A percentile compares a stretch with the other conserved stretches of the same genome.
Conservation (phyloP, 176 grass and related monocot genomes). For the Aegilops sharonensis region DNA sequence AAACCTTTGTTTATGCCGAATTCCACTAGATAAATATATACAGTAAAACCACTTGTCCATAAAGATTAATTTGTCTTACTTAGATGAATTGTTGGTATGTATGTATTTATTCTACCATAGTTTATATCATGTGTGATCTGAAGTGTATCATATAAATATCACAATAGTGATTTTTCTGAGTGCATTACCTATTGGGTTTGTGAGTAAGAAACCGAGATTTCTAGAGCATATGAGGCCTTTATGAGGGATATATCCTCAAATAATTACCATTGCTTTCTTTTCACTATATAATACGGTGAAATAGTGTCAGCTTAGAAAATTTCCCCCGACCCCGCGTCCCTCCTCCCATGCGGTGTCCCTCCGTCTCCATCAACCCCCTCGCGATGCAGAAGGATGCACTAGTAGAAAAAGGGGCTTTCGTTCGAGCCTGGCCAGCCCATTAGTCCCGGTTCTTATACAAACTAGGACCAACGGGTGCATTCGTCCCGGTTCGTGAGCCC, state of each 20-base stretch:
- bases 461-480: too few relatives aligned
- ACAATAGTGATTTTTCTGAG: not conserved
- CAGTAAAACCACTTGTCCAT: too few relatives aligned
- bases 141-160: not conserved
- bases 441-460: too few relatives aligned
- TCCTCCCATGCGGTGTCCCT: too few relatives aligned
- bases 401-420: too few relatives aligned
- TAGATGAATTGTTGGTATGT: not conserved
- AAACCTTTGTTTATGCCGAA: not conserved
- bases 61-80: not conserved
- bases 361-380: too few relatives aligned
- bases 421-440: too few relatives aligned
- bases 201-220: not conserved
- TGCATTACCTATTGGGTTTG: not conserved
- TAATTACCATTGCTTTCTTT: not conserved
- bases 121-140: not conserved
- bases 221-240: not conserved
- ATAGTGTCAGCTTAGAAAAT: too few relatives aligned
- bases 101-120: not conserved
- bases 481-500: too few relatives aligned
- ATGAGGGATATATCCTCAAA: not conserved
- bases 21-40: not conserved
- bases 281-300: too few relatives aligned
- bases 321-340: too few relatives aligned
- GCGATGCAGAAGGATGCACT: too few relatives aligned